Evolutionary conservation across 106 monocot genomes (phyloP), one percentile per base, ranked within the genome.

Genomic region (Acorus gramineus): DNA sequence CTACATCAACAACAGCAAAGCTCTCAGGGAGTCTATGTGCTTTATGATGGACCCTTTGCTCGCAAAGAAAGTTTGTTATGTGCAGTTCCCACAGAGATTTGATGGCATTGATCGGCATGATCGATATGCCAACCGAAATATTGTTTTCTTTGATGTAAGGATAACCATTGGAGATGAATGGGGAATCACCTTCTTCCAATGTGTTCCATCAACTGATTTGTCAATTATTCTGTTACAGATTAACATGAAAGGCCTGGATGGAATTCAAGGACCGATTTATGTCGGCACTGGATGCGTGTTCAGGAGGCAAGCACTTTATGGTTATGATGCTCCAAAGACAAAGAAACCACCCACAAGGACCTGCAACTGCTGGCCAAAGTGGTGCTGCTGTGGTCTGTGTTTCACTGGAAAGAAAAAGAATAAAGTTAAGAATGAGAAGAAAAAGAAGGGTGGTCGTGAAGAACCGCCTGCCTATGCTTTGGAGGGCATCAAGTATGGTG

Each of bases 171-270:
- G 4, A 3, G 5, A 9, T 1, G 28, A 28, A 28, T 28, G 28
- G 28, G 28, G 28, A 28, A 28, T 28, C 6, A 3, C 46, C 53
- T 56, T 56, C 47, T 52, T 8, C 1, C 7, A 12, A 55, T 48
- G 12, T 42, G 13, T 2, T 13, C 7, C 3, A 2, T 46, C 11
- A 55, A 49, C 28, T 4, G n/a, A 47, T 10, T 61, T 7, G 46
- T 61, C 46, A 42, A 54, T 1, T 11, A 3, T 73, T 57, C 9
- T 64, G 45, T 42, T 78, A 49, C 83, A 91, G 91, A 91, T 91
- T 69, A 92, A 92, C 61, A 92, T 92, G 91, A 92, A 92, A 84
- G 91, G 91, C 46, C 76, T 92, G 61, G 86, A 91, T 74, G 91
- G 91, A 4, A 91, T 91, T 55, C 91, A 91, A 86, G 91, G 91